Base-by-base conservation (phyloP, 2,329 filamentous ascomycete species). In the Phialophora verrucosa region DNA sequence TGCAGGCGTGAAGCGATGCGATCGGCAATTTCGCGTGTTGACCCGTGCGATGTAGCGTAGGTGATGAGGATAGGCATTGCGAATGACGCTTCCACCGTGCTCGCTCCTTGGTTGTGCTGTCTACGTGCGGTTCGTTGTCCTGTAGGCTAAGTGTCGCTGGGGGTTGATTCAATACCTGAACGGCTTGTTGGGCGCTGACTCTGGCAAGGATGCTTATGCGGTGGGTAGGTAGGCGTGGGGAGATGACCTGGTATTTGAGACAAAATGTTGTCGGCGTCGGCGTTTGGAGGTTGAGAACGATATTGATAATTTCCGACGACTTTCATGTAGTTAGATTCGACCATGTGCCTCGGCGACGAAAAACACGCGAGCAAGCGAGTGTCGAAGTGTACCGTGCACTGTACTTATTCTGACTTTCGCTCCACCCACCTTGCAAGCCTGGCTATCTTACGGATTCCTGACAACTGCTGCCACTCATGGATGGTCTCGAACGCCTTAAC, bases 1-100 rank as follows among this genome's bases (percentile, higher is more conserved):
- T 70, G 65, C 6, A 70, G 65, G 14, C 68, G 65, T 47, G 65
- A 58, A 27, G 68, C 68, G 10, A 70, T 70, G 14, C 65, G 68
- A 14, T 70, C 68, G 17, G 68, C 68, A 6, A 70, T 61, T 42
- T 68, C 68, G 54, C 63, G 53, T 31, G 68, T 70, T 35, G 68
- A 68, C 47, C 68, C 68, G 10, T 64, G 65, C 35, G 50, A 66
- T 7, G 65, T 70, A 7, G 68, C 68, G 59, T 70, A 70, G 27
- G 65, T 58, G 47, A 70, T 62, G n/a, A 70, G 55, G 27, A 70
- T 25, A 12, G 68, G 68, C 68, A 70, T 70, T 14, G 49, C 5
- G 27, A 20, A 5, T 8, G 56, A 29, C 2, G 11, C 2, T 5
- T n/a, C 11, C 10, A 50, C 23, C 8, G 29, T 47, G 42, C 12